A percentile compares a stretch with the other conserved stretches of the same genome.
These are phyloP conservation scores for Monilinia polystroma DNA, from an alignment of 2,329 filamentous ascomycete genomes.

Conservation along the genomic window DNA sequence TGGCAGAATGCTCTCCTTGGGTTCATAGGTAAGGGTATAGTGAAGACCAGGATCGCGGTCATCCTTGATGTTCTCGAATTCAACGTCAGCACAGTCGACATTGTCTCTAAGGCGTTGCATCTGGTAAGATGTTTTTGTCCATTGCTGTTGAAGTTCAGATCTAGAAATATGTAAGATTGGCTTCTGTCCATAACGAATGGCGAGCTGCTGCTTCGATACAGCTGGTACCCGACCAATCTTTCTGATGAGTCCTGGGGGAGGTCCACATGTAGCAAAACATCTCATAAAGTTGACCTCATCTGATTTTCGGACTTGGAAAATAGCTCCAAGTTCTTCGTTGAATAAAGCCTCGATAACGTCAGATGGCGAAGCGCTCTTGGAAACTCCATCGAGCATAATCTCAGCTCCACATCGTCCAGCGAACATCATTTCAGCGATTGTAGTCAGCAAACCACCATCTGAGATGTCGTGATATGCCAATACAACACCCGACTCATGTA, in stretches of 20 bases:
- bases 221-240: constrained; percentile 77
- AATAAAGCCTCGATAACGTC: constrained; percentile 77
- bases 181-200: constrained; percentile 68
- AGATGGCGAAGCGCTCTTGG: constrained; percentile 57
- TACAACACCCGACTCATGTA: constrained; percentile 68
- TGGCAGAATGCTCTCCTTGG: constrained; percentile 70
- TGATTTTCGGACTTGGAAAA: constrained; percentile 88
- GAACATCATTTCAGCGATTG: constrained; percentile 96
- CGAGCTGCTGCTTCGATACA: constrained; percentile 69
- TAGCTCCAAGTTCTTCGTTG: constrained; percentile 92
- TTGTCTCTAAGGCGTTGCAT: constrained; percentile 93
- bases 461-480: constrained; percentile 94
- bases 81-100: constrained; percentile 78
- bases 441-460: constrained; percentile 88
- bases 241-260: constrained; percentile 75
- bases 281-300: constrained; percentile 83
- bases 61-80: constrained; percentile 74
- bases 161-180: constrained; percentile 69
- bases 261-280: constrained; percentile 88
- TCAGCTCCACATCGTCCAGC: constrained; percentile 87
- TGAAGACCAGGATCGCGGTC: constrained; percentile 77
- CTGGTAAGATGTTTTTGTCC: constrained; percentile 83
- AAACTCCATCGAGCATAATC: constrained; percentile 74
- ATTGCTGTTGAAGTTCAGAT: constrained; percentile 76
- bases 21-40: constrained; percentile 79